These are phyloP conservation scores for Bipolaris cookei DNA, from an alignment of 2,329 filamentous ascomycete genomes.

Conservation along the genomic window DNA sequence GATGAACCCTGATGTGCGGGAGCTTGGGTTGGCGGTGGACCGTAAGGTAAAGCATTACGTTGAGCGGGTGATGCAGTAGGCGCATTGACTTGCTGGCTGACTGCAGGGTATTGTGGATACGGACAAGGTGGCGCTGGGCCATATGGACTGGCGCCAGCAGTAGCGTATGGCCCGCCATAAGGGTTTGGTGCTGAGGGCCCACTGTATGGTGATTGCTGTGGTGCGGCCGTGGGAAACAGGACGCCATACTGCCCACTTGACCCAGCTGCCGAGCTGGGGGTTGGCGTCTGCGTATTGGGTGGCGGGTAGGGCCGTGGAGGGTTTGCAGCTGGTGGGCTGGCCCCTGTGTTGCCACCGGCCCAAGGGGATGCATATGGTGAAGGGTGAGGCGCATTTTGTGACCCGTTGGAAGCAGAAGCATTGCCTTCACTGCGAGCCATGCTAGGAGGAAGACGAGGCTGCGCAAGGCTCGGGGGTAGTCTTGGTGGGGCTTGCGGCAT, in stretches of 20 bases:
- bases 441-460: conserved; percentile 47
- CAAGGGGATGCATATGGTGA: conserved; percentile 48
- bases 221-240: conserved; percentile 40
- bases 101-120: conserved; percentile 38
- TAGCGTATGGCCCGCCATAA: conserved; percentile 41
- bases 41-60: conserved; percentile 18
- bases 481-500: conserved; percentile 40
- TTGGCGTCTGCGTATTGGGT: conserved; percentile 34
- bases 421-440: conserved; percentile 39
- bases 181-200: conserved; percentile 29
- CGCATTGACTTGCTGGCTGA: conserved; percentile 27
- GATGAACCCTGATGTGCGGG: conserved; percentile 11
- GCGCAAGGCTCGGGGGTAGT: conserved; percentile 36
- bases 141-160: conserved; percentile 40
- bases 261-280: conserved; percentile 29
- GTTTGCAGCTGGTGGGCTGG: conserved; percentile 33
- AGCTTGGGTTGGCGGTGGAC: conserved; percentile 18
- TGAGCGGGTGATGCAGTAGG: conserved; percentile 18
- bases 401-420: conserved; percentile 30
- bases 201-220: conserved; percentile 31
- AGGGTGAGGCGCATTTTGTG: conserved; percentile 37
- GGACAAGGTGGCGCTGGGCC: conserved; percentile 30
- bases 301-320: conserved; percentile 42
- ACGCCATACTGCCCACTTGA: conserved; percentile 45
- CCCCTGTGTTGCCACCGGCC: conserved; percentile 40